phyloP scores from a whole-genome alignment of 2,329 filamentous ascomycete species.

The Leptographium radiaticola region DNA sequence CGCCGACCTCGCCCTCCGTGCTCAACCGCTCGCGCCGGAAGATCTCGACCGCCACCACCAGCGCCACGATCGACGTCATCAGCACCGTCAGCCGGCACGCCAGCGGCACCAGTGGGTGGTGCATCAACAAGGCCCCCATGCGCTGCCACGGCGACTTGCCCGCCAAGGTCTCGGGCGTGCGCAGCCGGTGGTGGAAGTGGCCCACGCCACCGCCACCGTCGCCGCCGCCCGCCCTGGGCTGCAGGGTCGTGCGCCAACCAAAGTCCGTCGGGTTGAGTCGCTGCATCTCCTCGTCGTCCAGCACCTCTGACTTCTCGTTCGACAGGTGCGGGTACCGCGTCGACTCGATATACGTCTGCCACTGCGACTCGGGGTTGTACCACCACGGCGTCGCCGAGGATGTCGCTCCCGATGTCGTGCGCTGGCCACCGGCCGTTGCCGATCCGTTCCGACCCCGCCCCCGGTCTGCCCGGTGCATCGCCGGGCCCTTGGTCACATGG shows the following conservation, averaged over 20 bases:
- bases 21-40: slow-evolving; percentile 41
- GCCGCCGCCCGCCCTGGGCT: slow-evolving; percentile 7
- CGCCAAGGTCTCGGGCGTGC: neutral
- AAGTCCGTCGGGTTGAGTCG: slow-evolving; percentile 33
- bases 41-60: slow-evolving; percentile 67
- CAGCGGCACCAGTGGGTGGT: slow-evolving; percentile 75
- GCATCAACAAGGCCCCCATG: slow-evolving; percentile 56
- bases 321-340: slow-evolving; percentile 35
- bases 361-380: slow-evolving; percentile 26
- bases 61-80: slow-evolving; percentile 66
- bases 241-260: slow-evolving; percentile 21
- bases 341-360: slow-evolving; percentile 40
- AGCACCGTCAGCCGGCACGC: slow-evolving; percentile 73
- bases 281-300: slow-evolving; percentile 30
- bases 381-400: slow-evolving; percentile 6
- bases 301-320: slow-evolving; percentile 33
- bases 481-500: slow-evolving; percentile 4
- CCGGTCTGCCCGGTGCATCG: neutral
- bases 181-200: slow-evolving; percentile 1
- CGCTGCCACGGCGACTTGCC: slow-evolving; percentile 31
- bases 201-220: slow-evolving; percentile 28
- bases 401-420: neutral
- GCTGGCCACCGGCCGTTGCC: neutral
- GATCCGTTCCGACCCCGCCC: neutral
- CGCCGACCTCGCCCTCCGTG: neutral